phyloP scores from a whole-genome alignment of 306 rosid species.

The Castanopsis chinensis region DNA sequence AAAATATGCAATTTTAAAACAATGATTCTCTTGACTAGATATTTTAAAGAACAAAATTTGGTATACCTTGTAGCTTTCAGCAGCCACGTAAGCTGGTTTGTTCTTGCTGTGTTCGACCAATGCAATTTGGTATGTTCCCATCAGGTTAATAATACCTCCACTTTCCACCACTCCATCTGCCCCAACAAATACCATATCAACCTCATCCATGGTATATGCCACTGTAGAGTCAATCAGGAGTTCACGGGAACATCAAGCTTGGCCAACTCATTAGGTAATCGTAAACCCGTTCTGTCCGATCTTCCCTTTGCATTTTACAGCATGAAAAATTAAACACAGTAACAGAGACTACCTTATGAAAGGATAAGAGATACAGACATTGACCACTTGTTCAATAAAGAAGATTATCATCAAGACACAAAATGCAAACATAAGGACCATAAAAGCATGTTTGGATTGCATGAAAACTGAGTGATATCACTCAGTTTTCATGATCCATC shows the following conservation, averaged over 20 bases:
- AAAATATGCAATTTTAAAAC: not conserved
- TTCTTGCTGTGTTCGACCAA: conserved; percentile 84
- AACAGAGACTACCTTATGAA: not conserved
- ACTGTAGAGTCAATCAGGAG: conserved; percentile 94
- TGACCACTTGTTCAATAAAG: not conserved
- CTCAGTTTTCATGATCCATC: too few relatives aligned
- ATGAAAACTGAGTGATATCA: too few relatives aligned
- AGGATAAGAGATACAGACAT: conserved; percentile 8
- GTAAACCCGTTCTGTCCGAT: conserved; percentile 81
- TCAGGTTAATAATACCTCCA: conserved; percentile 95
- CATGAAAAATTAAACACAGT: not conserved
- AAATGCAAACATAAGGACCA: not conserved
- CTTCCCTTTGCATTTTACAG: conserved; percentile 78
- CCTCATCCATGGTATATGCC: conserved; percentile 96
- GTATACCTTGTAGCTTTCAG: conserved; percentile 93
- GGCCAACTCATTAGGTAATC: conserved; percentile 72
- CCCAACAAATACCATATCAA: conserved; percentile 93
- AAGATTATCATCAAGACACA: not conserved
- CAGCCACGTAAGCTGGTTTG: conserved; percentile 92
- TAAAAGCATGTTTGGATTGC: too few relatives aligned
- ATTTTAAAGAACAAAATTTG: not conserved
- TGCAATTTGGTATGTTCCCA: conserved; percentile 96
- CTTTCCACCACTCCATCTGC: conserved; percentile 98
- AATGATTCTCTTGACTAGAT: not conserved
- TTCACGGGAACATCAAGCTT: conserved; percentile 89